These are phyloP conservation scores for Neofusicoccum kwambonambiense DNA, from an alignment of 2,329 filamentous ascomycete genomes.

Conservation along the genomic window DNA sequence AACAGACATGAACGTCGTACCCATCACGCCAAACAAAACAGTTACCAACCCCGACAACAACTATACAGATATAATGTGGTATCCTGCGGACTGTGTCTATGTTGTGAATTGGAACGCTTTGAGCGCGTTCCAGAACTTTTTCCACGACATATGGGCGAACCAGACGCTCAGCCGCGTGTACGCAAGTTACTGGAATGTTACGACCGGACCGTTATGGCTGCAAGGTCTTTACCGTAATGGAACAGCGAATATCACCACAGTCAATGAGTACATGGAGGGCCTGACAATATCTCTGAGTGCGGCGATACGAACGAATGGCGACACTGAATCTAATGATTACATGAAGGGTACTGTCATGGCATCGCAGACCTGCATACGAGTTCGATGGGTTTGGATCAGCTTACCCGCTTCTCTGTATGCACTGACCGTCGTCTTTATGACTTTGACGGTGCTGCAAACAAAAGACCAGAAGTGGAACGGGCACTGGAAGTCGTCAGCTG, in stretches of 20 bases:
- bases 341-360: not conserved
- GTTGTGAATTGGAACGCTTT: not conserved
- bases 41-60: not conserved
- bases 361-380: not conserved
- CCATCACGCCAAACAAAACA: not conserved
- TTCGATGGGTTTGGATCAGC: not conserved
- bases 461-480: not conserved
- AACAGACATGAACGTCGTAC: not conserved
- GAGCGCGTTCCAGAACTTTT: not conserved
- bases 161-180: not conserved
- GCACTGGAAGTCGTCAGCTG: not conserved
- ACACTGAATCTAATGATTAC: not conserved
- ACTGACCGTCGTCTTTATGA: not conserved
- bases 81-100: not conserved
- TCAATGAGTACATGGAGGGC: not conserved
- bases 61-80: not conserved
- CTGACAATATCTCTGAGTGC: not conserved
- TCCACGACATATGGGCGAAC: not conserved
- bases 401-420: not conserved
- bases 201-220: not conserved
- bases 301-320: not conserved
- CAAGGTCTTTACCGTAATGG: not conserved
- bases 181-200: not conserved
- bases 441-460: not conserved
- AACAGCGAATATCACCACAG: not conserved